Evolutionary conservation across 2,329 filamentous ascomycete species (phyloP), one percentile per base, ranked within the genome.

Genomic region (Aspergillus pseudotamarii): DNA sequence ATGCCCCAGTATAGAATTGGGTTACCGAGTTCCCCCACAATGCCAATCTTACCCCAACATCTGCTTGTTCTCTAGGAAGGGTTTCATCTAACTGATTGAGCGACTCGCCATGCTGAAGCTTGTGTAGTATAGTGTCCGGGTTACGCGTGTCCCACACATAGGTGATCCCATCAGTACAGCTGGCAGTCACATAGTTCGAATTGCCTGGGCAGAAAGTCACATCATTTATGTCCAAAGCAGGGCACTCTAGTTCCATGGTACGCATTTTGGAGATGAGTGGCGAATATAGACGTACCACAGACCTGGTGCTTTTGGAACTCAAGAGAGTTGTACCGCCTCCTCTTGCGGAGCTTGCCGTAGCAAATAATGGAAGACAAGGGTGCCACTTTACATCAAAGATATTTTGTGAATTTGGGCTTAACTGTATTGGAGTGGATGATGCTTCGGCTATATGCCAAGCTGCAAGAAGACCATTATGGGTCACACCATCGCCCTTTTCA

Each of bases 381-480:
- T 87, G 86, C 82, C 86, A 89, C 1, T 83, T 79, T 2, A 85
- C 76, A 66, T 89, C 86, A 68, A 88, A 88, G 0, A 88, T 81
- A 62, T 85, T 86, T 41, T 82, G 82, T 1, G 82, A 81, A 19
- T 80, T 79, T 1, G 82, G 81, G 12, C 75, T 73, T 0, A 87
- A 71, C n/a, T 75, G 67, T 1, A 84, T 66, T 28, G 68, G 64
- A 9, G 41, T 66, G 6, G 77, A 69, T 11, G 73, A 68, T 4
- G 77, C 73, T 38, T 82, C 79, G 16, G 75, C 70, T 3, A 86
- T 68, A 64, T 83, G 80, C 85, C 85, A 89, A 1, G 87, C 66
- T 46, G 80, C 82, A 11, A 87, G 78, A 63, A 87, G 82, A 3
- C 87, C 87, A 41, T 77, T 78, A 6, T 74, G 77, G 21, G 80